Base-by-base conservation (phyloP, 1,284 basidiomycete species). In the Volvariella volvacea region DNA sequence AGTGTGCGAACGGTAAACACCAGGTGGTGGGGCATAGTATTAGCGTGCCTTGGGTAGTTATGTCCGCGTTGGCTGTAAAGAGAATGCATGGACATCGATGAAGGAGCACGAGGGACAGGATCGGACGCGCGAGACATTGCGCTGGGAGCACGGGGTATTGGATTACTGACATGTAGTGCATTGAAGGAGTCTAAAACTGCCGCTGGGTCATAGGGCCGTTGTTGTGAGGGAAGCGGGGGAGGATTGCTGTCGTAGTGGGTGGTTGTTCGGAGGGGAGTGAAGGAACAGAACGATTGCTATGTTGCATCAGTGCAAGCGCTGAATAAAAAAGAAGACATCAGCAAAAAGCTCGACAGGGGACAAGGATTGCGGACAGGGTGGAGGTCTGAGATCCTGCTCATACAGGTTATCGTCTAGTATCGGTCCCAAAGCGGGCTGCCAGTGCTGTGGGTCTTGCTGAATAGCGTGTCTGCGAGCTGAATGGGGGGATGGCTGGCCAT, bases 41-140 rank as follows among this genome's bases (percentile, higher is more conserved):
- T 53, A 10, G 62, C 61, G 49, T 65, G 57, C 46, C 65, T 56
- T 32, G 67, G 62, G 20, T 54, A 62, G 42, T 54, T 50, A 19
- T 55, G 50, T 33, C 50, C 53, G 31, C 60, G 54, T 3, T 59
- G 57, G 38, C 55, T 56, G 44, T 63, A 61, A 42, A 59, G 50
- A 16, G 71, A 62, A 40, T 62, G 65, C 51, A 69, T 61, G 17
- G 77, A 78, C 71, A 76, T 73, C 12, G 75, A 71, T 15, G 77
- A 77, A 22, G 71, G 67, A 15, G 71, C 64, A 22, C 74, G 68
- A 38, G 68, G 66, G 21, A 71, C 57, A 37, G 70, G 70, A 47
- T 74, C 73, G 20, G 39, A 53, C 41, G 38, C 39, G 44, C 55
- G 49, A 34, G 51, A 43, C 42, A 41, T 42, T 4, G 39, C 42